Base-by-base conservation (phyloP, 768 basidiomycete genomes). In the Pisolithus orientalis region DNA sequence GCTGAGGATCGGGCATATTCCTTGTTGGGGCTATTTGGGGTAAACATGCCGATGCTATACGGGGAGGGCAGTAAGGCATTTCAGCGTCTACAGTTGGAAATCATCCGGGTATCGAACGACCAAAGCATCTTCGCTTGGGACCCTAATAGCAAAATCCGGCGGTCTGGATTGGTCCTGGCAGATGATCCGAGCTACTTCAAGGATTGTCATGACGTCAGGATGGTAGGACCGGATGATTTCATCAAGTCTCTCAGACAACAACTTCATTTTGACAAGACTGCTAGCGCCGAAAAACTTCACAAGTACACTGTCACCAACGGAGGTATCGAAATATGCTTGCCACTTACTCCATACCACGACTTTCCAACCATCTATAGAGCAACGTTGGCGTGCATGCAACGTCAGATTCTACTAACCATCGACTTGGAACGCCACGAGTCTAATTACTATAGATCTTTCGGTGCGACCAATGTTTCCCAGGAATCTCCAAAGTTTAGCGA, bases 41-140 rank as follows among this genome's bases (percentile, higher is more conserved):
- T 21, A 21, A 21, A 21, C 21, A 21, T 21, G 21, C 21, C 21
- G 21, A 21, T 21, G 21, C 21, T 21, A 21, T 21, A 21, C 21
- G 21, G 21, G 21, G 21, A 56, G 45, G 59, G 59, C 16, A 39
- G 24, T 24, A 42, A 54, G 16, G 53, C 53, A 25, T 54, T 54
- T 39, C 50, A 28, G n/a, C 51, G 53, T 25, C 49, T 54, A 14
- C 34, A 51, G 13, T 42, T 51, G 14, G 53, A 50, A 17, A 43
- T 54, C 31, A 40, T 54, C 17, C 53, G 50, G 11, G 16, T 40
- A 6, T 32, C 43, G 5, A 48, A 48, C 28, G 37, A 54, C 28
- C 44, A 27, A 29, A 42, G 39, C 24, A 48, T 54, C 40, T 48
- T 54, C 6, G 50, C 51, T 10, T 54, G 53, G 53, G 34, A 44